These are phyloP conservation scores for Jasminum sambac DNA, from an alignment of 257 asterid genomes.

Conservation along the genomic window DNA sequence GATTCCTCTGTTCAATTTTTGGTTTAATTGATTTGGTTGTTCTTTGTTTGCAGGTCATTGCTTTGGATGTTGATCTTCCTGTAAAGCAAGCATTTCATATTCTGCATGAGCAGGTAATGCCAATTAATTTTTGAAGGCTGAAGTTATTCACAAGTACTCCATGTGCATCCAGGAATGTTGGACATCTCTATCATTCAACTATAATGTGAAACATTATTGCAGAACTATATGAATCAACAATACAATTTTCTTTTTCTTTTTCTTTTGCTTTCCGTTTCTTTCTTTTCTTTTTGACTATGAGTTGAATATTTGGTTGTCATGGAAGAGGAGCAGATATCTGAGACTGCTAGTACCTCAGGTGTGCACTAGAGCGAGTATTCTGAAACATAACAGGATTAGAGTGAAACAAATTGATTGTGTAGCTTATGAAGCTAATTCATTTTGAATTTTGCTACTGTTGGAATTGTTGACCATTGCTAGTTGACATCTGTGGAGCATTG, in stretches of 20 bases:
- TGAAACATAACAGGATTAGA: conserved; percentile 17
- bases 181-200: not conserved
- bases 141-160: not conserved
- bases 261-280: not conserved
- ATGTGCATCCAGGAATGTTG: conserved; percentile 5
- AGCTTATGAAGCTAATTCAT: not conserved
- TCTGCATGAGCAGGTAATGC: conserved; percentile 88
- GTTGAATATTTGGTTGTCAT: conserved; percentile 6
- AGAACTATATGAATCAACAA: conserved; percentile 7
- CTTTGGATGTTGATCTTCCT: conserved; percentile 86
- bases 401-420: not conserved
- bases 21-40: conserved; percentile 18
- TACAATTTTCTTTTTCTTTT: not conserved
- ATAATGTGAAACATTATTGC: not conserved
- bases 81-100: conserved; percentile 96
- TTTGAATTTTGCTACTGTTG: conserved; percentile 2
- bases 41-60: conserved; percentile 60
- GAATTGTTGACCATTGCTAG: not conserved
- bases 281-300: not conserved
- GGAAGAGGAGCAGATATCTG: conserved; percentile 1
- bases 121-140: conserved; percentile 16
- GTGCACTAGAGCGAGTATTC: conserved; percentile 9
- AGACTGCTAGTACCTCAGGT: conserved; percentile 19
- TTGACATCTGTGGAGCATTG: not conserved
- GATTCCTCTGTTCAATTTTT: conserved; percentile 15